A percentile compares a stretch with the other conserved stretches of the same genome.
Evolutionary conservation across 345 rosid genomes (phyloP).

Genomic region (Trapa incisa): DNA sequence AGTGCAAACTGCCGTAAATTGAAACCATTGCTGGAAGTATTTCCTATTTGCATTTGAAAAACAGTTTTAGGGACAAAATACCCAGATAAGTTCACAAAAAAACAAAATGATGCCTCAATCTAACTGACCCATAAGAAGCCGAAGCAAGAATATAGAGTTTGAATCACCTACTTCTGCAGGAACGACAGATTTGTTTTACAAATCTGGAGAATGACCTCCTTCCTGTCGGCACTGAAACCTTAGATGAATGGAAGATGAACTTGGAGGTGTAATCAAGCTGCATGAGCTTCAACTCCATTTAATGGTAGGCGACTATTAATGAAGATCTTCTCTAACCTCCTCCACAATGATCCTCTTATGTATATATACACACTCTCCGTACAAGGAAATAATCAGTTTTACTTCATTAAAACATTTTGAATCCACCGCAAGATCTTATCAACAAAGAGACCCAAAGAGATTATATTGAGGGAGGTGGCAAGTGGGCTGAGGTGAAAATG

Average conservation of each 20-base stretch:
- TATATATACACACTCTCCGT: too few species aligned
- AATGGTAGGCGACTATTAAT: background rate
- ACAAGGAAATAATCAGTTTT: too few species aligned
- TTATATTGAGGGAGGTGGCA: too few species aligned
- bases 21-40: background rate
- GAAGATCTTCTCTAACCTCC: background rate
- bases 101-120: background rate
- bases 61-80: too few species aligned
- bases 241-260: background rate
- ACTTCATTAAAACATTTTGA: too few species aligned
- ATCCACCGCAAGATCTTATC: too few species aligned
- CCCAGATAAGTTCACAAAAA: background rate
- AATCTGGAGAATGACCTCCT: constrained; percentile 1
- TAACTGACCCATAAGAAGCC: background rate
- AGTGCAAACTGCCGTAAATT: background rate
- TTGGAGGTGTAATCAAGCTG: background rate
- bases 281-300: constrained; percentile 1
- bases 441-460: too few species aligned
- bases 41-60: background rate
- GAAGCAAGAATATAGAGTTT: background rate
- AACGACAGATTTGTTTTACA: background rate
- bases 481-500: too few species aligned
- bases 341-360: too few species aligned
- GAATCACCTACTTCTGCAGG: constrained; percentile 4
- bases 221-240: background rate